Evolutionary conservation across 2,329 filamentous ascomycete genomes (phyloP).

Genomic region (Aureobasidium leucospermi): DNA sequence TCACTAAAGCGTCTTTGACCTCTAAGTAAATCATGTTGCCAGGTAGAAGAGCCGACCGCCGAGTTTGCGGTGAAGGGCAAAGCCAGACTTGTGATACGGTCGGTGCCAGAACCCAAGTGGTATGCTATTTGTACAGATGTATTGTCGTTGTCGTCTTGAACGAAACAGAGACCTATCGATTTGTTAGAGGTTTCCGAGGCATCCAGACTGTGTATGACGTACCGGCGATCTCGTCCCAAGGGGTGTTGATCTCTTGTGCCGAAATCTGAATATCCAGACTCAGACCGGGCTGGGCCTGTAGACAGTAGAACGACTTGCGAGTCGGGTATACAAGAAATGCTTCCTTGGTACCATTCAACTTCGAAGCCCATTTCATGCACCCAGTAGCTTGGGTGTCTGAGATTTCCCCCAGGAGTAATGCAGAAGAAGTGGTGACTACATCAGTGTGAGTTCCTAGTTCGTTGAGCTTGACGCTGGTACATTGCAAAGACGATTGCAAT

Average conservation of each 20-base stretch:
- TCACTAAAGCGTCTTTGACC: slow-evolving; percentile 39
- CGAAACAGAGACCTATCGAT: slow-evolving; percentile 26
- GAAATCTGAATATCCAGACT: not conserved
- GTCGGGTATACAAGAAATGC: slow-evolving; percentile 8
- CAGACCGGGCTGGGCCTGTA: not conserved
- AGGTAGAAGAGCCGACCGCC: slow-evolving; percentile 23
- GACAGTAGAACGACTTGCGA: not conserved
- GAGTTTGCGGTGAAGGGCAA: slow-evolving; percentile 12
- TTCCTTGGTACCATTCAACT: not conserved
- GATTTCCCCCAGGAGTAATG: not conserved
- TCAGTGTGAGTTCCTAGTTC: not conserved
- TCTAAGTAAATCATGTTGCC: slow-evolving; percentile 34
- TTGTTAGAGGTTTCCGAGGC: not conserved
- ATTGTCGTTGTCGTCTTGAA: slow-evolving; percentile 14
- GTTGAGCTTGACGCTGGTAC: not conserved
- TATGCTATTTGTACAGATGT: slow-evolving; percentile 31
- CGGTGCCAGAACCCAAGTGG: slow-evolving; percentile 28
- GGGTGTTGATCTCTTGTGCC: slow-evolving; percentile 31
- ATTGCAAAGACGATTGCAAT: slow-evolving; percentile 13
- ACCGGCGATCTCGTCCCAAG: slow-evolving; percentile 37
- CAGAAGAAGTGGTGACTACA: not conserved
- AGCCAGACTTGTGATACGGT: slow-evolving; percentile 27
- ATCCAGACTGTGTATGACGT: not conserved
- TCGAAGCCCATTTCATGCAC: slow-evolving; percentile 19
- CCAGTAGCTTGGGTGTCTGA: slow-evolving; percentile 13